A percentile compares a stretch with the other conserved stretches of the same genome.
Evolutionary conservation across 106 monocot genomes (phyloP).

Genomic region (Vanilla planifolia): DNA sequence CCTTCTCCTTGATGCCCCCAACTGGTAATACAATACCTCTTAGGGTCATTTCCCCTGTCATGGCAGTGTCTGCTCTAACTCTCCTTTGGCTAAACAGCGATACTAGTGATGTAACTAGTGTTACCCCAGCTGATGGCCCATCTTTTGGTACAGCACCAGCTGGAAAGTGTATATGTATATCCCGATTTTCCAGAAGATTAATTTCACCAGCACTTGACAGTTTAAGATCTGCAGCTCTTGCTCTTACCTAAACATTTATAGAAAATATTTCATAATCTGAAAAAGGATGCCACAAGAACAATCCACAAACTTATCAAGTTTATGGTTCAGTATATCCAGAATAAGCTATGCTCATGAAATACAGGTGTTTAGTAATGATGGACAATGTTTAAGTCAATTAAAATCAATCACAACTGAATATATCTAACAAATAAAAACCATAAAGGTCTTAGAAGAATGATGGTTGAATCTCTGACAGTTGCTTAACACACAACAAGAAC

Average conservation of each 20-base stretch:
- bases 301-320: too few species aligned
- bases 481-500: too few species aligned
- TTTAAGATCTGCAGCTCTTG: conserved; percentile 77
- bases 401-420: too few species aligned
- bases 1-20: conserved; percentile 97
- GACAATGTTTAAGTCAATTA: too few species aligned
- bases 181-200: conserved; percentile 71
- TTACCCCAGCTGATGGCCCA: conserved; percentile 98
- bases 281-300: too few species aligned
- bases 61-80: conserved; percentile 90
- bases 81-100: conserved; percentile 82
- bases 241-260: conserved; percentile 58
- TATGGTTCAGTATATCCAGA: too few species aligned
- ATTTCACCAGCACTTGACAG: conserved; percentile 32
- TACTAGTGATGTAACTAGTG: conserved; percentile 91
- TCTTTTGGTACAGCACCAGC: conserved; percentile 98
- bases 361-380: too few species aligned
- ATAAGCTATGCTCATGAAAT: too few species aligned
- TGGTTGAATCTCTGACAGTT: too few species aligned
- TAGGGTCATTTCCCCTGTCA: conserved; percentile 97
- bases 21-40: conserved; percentile 94
- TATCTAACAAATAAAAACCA: too few species aligned
- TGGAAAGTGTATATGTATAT: conserved; percentile 98
- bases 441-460: too few species aligned
- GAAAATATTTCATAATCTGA: too few species aligned